Conservation (phyloP, 129 eudicot genomes). For the Ambrosia artemisiifolia region DNA sequence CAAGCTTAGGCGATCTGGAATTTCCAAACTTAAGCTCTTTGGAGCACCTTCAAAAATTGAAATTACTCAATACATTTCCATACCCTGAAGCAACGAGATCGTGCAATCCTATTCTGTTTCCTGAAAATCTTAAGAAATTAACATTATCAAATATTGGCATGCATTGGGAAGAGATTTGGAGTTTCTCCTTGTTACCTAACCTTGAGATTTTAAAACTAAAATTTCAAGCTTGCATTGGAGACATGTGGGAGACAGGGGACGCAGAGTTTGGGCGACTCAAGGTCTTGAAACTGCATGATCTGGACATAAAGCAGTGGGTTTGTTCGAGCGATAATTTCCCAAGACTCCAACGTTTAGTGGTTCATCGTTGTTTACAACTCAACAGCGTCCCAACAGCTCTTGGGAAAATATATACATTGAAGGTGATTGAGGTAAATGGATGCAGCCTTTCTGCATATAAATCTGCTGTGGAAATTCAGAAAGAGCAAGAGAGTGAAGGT, state of each 20-base stretch:
- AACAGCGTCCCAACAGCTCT: conserved; percentile 14
- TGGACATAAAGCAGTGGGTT: conserved; percentile 8
- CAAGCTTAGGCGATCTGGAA: neutral
- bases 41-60: conserved; percentile 28
- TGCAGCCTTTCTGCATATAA: neutral
- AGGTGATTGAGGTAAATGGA: conserved; percentile 6
- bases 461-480: too few relatives aligned
- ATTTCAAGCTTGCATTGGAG: conserved; percentile 1
- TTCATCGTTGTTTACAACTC: conserved; percentile 12
- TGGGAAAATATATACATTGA: conserved; percentile 14
- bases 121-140: conserved; percentile 21
- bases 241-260: conserved; percentile 11
- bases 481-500: too few relatives aligned
- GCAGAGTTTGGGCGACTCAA: conserved; percentile 15
- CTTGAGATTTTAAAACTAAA: conserved; percentile 24
- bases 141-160: neutral
- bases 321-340: conserved; percentile 3
- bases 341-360: conserved; percentile 9
- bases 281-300: conserved; percentile 8
- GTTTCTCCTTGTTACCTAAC: neutral
- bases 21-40: conserved; percentile 18
- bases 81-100: neutral
- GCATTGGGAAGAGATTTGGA: conserved; percentile 22
- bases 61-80: neutral
- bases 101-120: conserved; percentile 10